Evolutionary conservation across 2,329 filamentous ascomycete genomes (phyloP), one percentile per base, ranked within the genome.

Genomic region (Cladophialophora immunda): DNA sequence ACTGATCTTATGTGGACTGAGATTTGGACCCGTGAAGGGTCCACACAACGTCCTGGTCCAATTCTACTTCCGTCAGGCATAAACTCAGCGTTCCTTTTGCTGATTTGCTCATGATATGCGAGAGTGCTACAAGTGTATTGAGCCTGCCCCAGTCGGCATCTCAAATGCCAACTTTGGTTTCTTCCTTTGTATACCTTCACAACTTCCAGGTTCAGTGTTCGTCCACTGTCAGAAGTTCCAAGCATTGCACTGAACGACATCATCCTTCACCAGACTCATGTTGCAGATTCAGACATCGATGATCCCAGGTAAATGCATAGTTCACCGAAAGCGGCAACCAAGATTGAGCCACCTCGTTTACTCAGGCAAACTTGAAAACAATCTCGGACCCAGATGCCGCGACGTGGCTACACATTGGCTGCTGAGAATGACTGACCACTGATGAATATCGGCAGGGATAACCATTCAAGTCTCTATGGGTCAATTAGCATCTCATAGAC

Each of bases 311-410:
- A 92, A 4, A 89, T 85, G 47, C 92, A 81, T 27, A 89, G 74
- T 92, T 88, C 6, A 80, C 82, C 0, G 86, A 85, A 0, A 92
- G 80, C 0, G 85, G 81, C 4, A 86, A 85, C 38, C 91, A 84
- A 0, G 89, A 89, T 80, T 92, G 87, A n/a, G 89, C 89, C 55
- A 93, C 79, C 36, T 90, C 90, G 29, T 89, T 83, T 0, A 88
- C 87, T 70, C 93, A 83, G 65, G 90, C 90, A 30, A 83, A 89
- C 84, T 87, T 92, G 81, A 91, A 89, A 50, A 9, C 92, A 83
- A 74, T 88, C 88, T 72, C 15, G 81, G 19, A 13, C 6, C 13
- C 9, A 1, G 9, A 32, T 34, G 52, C 22, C 11, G 2, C 7
- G 52, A 30, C 13, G 41, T 41, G 17, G 2, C n/a, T 15, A 91